Conservation (phyloP, 306 rosid species). For the Prunus mongolica region DNA sequence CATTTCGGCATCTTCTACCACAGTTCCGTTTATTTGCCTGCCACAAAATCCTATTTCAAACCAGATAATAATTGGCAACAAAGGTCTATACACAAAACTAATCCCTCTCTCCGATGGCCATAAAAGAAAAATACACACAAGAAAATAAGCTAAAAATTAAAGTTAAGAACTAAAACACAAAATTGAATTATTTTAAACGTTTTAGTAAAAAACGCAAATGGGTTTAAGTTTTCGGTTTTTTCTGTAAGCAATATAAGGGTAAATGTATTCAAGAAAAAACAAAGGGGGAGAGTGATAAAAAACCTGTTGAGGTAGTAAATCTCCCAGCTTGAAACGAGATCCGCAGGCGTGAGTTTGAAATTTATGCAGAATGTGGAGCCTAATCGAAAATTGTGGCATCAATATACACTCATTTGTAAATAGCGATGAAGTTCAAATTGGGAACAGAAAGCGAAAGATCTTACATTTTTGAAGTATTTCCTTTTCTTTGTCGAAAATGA, state of each 20-base stretch:
- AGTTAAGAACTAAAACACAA: not conserved
- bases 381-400: slow-evolving; percentile 11
- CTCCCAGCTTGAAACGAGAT: slow-evolving; percentile 88
- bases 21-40: slow-evolving; percentile 63
- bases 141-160: not conserved
- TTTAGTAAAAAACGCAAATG: not conserved
- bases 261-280: not conserved
- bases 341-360: slow-evolving; percentile 69
- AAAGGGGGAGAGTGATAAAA: not conserved
- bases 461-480: slow-evolving; percentile 75
- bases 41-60: not conserved
- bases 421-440: not conserved
- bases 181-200: not conserved
- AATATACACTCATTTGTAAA: not conserved
- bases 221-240: not conserved
- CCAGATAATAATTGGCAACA: not conserved
- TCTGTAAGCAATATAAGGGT: not conserved
- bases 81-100: not conserved
- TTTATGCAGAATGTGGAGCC: slow-evolving; percentile 73
- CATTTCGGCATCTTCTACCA: slow-evolving; percentile 60
- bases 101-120: not conserved
- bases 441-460: slow-evolving; percentile 6
- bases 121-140: not conserved
- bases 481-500: slow-evolving; percentile 62
- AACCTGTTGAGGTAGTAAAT: slow-evolving; percentile 90